phyloP scores from a whole-genome alignment of 2,329 filamentous ascomycete species.

The Aciculosporium take region DNA sequence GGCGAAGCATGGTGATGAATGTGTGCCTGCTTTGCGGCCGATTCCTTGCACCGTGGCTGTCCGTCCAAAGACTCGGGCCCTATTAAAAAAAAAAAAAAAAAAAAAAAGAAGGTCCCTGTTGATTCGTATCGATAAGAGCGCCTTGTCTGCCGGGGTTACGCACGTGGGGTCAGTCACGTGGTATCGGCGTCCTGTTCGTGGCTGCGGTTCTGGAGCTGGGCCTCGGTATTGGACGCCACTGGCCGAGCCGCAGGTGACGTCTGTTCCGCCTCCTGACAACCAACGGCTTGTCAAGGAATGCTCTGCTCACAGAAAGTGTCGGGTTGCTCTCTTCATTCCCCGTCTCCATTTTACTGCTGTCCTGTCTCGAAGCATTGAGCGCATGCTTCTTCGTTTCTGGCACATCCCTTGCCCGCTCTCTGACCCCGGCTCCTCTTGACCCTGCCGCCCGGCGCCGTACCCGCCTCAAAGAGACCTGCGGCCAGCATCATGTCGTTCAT shows the following conservation, averaged over 20 bases:
- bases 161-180: conserved; percentile 19
- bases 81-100: conserved; percentile 12
- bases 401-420: no score
- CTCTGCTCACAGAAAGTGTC: not conserved
- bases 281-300: conserved; percentile 1
- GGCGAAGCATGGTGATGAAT: conserved; percentile 29
- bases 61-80: no score
- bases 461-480: not conserved
- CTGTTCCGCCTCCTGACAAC: no score
- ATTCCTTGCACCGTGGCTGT: not conserved
- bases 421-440: not conserved
- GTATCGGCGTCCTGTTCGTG: no score
- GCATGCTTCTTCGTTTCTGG: no score
- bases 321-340: not conserved
- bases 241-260: conserved; percentile 9
- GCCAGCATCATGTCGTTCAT: conserved; percentile 70
- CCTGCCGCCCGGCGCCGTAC: not conserved
- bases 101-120: conserved; percentile 9
- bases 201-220: no score
- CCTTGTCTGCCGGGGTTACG: not conserved
- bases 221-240: conserved; percentile 12
- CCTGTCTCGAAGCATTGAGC: no score
- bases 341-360: no score
- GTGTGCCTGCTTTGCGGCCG: not conserved
- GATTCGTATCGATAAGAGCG: conserved; percentile 21